Evolutionary conservation across 1,139 yeast genomes (phyloP).

Genomic region (Saccharomyces hybrid): DNA sequence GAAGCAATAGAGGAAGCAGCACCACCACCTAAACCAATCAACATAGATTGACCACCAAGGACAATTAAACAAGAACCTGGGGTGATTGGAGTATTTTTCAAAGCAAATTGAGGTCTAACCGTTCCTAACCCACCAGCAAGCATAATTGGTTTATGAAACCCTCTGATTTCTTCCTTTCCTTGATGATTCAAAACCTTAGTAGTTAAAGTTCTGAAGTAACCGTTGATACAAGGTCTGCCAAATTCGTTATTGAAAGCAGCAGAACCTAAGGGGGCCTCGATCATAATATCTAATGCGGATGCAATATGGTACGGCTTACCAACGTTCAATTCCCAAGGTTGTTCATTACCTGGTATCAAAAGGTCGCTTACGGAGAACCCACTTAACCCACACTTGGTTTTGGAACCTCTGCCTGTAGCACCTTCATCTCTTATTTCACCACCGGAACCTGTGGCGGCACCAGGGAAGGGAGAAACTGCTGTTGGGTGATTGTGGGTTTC

Average conservation of each 20-base stretch:
- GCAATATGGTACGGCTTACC: slow-evolving; percentile 95
- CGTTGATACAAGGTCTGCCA: slow-evolving; percentile 96
- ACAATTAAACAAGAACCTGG: slow-evolving; percentile 92
- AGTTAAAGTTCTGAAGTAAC: slow-evolving; percentile 93
- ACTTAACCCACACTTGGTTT: slow-evolving; percentile 90
- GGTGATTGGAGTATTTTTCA: slow-evolving; percentile 80
- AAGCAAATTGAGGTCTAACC: slow-evolving; percentile 85
- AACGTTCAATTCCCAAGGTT: slow-evolving; percentile 87
- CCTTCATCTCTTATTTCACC: slow-evolving; percentile 99
- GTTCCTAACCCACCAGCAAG: slow-evolving; percentile 99
- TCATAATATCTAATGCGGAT: slow-evolving; percentile 86
- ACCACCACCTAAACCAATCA: slow-evolving; percentile 99
- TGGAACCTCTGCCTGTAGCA: slow-evolving; percentile 98
- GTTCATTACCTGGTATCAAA: slow-evolving; percentile 73
- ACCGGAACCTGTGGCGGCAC: slow-evolving; percentile 99
- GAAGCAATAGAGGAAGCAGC: slow-evolving; percentile 95
- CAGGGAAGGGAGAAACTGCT: slow-evolving; percentile 97
- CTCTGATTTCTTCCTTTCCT: slow-evolving; percentile 72
- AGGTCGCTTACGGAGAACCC: slow-evolving; percentile 93
- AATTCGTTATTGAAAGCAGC: slow-evolving; percentile 98
- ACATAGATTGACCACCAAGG: slow-evolving; percentile 97
- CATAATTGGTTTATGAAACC: slow-evolving; percentile 99
- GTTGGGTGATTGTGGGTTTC: slow-evolving; percentile 99
- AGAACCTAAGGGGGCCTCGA: slow-evolving; percentile 95
- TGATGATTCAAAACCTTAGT: slow-evolving; percentile 58